phyloP scores from a whole-genome alignment of 2,329 filamentous ascomycete species.

The Graphilbum ipis-grandicollis region DNA sequence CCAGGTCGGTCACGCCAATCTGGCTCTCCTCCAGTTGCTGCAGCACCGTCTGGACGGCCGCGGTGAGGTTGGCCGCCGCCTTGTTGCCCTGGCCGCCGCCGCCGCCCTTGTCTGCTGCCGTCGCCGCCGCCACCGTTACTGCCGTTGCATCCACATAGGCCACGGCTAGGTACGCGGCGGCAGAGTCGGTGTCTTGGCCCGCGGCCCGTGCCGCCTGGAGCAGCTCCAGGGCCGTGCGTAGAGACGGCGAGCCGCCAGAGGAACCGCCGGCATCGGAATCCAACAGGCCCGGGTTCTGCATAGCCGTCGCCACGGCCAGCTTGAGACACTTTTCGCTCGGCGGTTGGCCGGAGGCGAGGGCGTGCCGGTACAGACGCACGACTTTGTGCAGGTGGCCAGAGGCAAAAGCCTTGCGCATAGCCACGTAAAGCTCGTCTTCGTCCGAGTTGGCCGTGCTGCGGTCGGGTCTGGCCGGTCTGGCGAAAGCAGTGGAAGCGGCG shows the following conservation, averaged over 20 bases:
- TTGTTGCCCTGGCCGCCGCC: too few relatives aligned
- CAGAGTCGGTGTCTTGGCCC: slow-evolving; percentile 24
- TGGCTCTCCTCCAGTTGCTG: slow-evolving; percentile 9
- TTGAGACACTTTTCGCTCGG: slow-evolving; percentile 24
- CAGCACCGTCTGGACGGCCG: slow-evolving; percentile 10
- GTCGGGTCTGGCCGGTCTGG: too few relatives aligned
- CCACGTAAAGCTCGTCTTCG: slow-evolving; percentile 16
- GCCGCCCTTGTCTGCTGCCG: too few relatives aligned
- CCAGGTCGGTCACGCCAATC: slow-evolving; percentile 11
- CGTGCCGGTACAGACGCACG: slow-evolving; percentile 21
- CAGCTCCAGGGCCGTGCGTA: slow-evolving; percentile 19
- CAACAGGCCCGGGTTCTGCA: slow-evolving; percentile 15
- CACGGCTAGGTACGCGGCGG: slow-evolving; percentile 21
- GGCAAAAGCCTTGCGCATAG: slow-evolving; percentile 23
- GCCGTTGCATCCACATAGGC: slow-evolving; percentile 19
- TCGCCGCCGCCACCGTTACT: too few relatives aligned
- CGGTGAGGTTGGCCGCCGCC: slow-evolving; percentile 7
- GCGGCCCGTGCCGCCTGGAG: slow-evolving; percentile 20
- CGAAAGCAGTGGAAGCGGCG: too few relatives aligned
- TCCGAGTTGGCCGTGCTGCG: slow-evolving; percentile 4
- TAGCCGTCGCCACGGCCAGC: slow-evolving; percentile 26
- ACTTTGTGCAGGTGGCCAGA: slow-evolving; percentile 16
- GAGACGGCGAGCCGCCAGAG: neutral
- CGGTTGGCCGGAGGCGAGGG: slow-evolving; percentile 16
- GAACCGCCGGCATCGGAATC: neutral